phyloP scores from a whole-genome alignment of 2,329 filamentous ascomycete species.

The Aspergillus aculeatinus region DNA sequence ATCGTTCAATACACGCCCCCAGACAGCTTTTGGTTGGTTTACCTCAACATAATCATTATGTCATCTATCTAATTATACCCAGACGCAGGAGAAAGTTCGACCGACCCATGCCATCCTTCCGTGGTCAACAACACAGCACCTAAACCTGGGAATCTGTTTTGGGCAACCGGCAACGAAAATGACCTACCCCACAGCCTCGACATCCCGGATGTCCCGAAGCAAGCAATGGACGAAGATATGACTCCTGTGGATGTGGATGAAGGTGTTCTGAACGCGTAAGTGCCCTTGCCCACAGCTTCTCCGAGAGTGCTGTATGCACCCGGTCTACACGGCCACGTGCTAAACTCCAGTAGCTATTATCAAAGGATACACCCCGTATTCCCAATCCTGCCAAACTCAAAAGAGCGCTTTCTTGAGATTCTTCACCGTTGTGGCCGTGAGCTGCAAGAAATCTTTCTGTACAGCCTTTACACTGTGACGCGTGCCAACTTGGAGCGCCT shows the following conservation, averaged over 20 bases:
- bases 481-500: slow-evolving; percentile 38
- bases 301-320: not conserved
- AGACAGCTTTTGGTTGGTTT: slow-evolving; percentile 36
- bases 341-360: slow-evolving; percentile 37
- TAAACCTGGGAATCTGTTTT: slow-evolving; percentile 41
- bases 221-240: slow-evolving; percentile 36
- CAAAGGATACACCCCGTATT: slow-evolving; percentile 42
- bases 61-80: slow-evolving; percentile 12
- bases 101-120: slow-evolving; percentile 34
- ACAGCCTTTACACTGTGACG: slow-evolving; percentile 42
- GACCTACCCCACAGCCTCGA: slow-evolving; percentile 35
- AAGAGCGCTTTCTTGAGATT: slow-evolving; percentile 37
- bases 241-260: slow-evolving; percentile 39
- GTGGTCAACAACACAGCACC: slow-evolving; percentile 38
- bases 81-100: slow-evolving; percentile 30
- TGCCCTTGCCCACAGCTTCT: slow-evolving; percentile 2
- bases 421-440: slow-evolving; percentile 42
- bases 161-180: slow-evolving; percentile 35
- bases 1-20: slow-evolving; percentile 36
- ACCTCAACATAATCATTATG: not conserved
- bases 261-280: slow-evolving; percentile 41
- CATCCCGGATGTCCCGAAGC: slow-evolving; percentile 32
- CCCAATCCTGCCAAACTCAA: slow-evolving; percentile 43
- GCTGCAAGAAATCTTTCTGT: slow-evolving; percentile 43
- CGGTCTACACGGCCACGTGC: slow-evolving; percentile 3